Conservation (phyloP, 1,284 basidiomycete genomes). For the Chiua sp. region DNA sequence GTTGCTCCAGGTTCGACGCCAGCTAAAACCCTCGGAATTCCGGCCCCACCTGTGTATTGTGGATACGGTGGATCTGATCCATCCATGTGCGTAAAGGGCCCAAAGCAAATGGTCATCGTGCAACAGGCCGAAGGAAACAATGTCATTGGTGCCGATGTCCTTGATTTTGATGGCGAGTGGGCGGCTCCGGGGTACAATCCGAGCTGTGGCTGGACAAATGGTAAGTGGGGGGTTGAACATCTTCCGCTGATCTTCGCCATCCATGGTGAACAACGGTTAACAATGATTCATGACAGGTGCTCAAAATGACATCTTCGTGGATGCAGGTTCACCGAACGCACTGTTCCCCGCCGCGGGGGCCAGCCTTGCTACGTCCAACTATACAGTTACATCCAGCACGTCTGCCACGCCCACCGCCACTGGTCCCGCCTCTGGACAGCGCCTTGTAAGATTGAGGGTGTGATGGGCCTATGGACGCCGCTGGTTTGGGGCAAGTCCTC, state of each 20-base stretch:
- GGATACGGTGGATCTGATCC: neutral
- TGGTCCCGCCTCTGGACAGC: too few relatives aligned
- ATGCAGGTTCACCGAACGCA: neutral
- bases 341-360: too few relatives aligned
- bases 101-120: constrained; percentile 12
- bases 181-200: constrained; percentile 16
- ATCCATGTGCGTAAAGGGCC: constrained; percentile 7
- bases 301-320: constrained; percentile 4
- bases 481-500: too few relatives aligned
- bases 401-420: too few relatives aligned
- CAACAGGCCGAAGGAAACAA: constrained; percentile 19
- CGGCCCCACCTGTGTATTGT: constrained; percentile 10
- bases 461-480: too few relatives aligned
- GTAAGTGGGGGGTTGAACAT: constrained; percentile 9
- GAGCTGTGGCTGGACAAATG: constrained; percentile 15
- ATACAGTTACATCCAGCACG: too few relatives aligned
- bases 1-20: neutral
- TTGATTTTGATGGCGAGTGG: neutral
- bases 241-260: neutral
- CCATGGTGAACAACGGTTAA: constrained; percentile 1
- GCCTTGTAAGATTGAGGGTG: too few relatives aligned
- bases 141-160: neutral
- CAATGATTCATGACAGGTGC: constrained; percentile 8
- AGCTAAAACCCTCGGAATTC: constrained; percentile 9
- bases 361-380: too few relatives aligned